phyloP scores from a whole-genome alignment of 257 asterid species.

The Capsicum chinense region DNA sequence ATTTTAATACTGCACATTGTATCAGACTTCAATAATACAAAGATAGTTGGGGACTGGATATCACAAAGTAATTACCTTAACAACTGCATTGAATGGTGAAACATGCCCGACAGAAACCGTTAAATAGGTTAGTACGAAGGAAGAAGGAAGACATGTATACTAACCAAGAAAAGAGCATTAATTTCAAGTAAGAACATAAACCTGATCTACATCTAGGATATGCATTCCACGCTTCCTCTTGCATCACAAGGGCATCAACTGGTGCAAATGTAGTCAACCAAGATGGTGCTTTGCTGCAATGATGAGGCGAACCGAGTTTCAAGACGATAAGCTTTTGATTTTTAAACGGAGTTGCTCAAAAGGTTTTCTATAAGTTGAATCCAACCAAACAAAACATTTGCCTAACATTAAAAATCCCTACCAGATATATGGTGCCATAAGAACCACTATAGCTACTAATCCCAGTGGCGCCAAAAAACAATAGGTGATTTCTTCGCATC shows the following conservation, averaged over 20 bases:
- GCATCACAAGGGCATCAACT: conserved; percentile 33
- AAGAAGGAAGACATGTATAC: conserved; percentile 23
- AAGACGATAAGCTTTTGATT: neutral
- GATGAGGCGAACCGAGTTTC: neutral
- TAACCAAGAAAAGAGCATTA: neutral
- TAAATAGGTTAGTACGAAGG: conserved; percentile 23
- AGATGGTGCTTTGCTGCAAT: conserved; percentile 33
- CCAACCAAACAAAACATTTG: neutral
- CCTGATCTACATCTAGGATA: conserved; percentile 36
- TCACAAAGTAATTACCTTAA: conserved; percentile 59
- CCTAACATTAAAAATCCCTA: neutral
- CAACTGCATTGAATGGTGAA: conserved; percentile 51
- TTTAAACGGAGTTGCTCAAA: neutral
- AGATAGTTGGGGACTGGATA: neutral
- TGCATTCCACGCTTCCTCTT: conserved; percentile 39
- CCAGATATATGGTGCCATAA: neutral
- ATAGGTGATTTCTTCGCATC: too few relatives aligned
- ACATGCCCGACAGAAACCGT: conserved; percentile 39
- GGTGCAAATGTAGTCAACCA: conserved; percentile 36
- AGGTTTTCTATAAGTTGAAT: neutral
- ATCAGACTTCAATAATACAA: neutral
- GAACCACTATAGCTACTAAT: neutral
- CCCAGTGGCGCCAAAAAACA: too few relatives aligned
- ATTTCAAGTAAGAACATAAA: conserved; percentile 22
- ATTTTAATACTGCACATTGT: conserved; percentile 3